Percentiles rank a stretch among this genome's conserved stretches.
Conservation (phyloP, 2,329 filamentous ascomycete genomes). For the Aspergillus fijiensis region DNA sequence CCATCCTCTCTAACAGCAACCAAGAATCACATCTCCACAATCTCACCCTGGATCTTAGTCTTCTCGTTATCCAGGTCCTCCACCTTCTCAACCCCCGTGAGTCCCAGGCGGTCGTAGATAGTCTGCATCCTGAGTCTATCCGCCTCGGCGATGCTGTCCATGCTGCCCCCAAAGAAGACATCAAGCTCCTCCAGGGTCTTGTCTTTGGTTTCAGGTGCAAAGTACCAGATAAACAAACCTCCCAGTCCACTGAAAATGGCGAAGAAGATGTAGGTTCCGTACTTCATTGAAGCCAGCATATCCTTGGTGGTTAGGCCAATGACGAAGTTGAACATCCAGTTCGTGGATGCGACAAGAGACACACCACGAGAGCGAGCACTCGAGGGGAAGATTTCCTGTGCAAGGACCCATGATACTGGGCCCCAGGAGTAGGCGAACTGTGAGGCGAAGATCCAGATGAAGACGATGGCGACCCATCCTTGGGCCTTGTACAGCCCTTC, state of each 20-base stretch:
- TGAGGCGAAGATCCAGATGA: constrained; percentile 61
- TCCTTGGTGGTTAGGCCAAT: constrained; percentile 34
- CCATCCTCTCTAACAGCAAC: neutral
- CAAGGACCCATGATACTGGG: constrained; percentile 55
- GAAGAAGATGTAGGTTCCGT: constrained; percentile 46
- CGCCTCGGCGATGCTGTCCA: constrained; percentile 34
- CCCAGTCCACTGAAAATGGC: constrained; percentile 40
- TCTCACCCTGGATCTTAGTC: constrained; percentile 15
- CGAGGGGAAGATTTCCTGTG: constrained; percentile 36
- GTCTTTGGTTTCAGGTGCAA: constrained; percentile 52
- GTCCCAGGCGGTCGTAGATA: constrained; percentile 68
- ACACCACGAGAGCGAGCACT: constrained; percentile 30
- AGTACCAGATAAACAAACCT: constrained; percentile 37
- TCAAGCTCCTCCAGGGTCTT: constrained; percentile 60
- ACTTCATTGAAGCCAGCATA: constrained; percentile 29
- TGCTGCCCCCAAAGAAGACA: constrained; percentile 43
- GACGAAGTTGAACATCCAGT: constrained; percentile 38
- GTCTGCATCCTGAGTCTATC: constrained; percentile 65
- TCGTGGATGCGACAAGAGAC: constrained; percentile 28
- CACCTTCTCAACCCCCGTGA: constrained; percentile 40
- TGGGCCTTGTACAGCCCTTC: constrained; percentile 51
- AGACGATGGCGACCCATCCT: constrained; percentile 65
- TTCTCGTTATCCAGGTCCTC: constrained; percentile 23
- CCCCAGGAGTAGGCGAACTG: constrained; percentile 42
- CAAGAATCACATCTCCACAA: constrained; percentile 14